A percentile compares a stretch with the other conserved stretches of the same genome.
These are phyloP conservation scores for Ilex aquifolium DNA, from an alignment of 257 asterid genomes.

Conservation along the genomic window DNA sequence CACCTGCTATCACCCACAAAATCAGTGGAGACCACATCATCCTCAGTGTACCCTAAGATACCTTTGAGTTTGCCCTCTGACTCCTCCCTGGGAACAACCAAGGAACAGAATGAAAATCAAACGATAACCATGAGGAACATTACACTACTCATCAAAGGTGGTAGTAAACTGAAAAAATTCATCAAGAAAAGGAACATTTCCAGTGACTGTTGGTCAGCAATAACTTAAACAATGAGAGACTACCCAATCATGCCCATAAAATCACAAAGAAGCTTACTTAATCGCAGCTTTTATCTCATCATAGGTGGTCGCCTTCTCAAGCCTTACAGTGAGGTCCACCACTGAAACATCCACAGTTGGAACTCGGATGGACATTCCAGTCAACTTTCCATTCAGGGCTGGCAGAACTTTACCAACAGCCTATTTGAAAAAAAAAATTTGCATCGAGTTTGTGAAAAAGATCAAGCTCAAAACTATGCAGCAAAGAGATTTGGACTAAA, in stretches of 20 bases:
- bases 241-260: not conserved
- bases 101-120: not conserved
- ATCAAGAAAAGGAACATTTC: not conserved
- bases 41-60: slow-evolving; percentile 70
- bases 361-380: slow-evolving; percentile 81
- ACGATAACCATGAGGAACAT: no score
- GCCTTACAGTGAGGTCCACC: slow-evolving; percentile 69
- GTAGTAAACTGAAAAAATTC: not conserved
- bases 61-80: slow-evolving; percentile 75
- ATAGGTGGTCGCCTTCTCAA: slow-evolving; percentile 60
- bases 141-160: not conserved
- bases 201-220: no score
- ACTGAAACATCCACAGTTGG: slow-evolving; percentile 82
- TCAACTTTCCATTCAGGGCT: slow-evolving; percentile 11
- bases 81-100: slow-evolving; percentile 43
- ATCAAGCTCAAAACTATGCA: no score
- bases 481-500: no score
- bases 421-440: slow-evolving; percentile 10
- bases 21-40: slow-evolving; percentile 71
- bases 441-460: no score
- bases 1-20: slow-evolving; percentile 66
- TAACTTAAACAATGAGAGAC: not conserved
- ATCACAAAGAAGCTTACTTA: slow-evolving; percentile 32
- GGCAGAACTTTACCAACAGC: slow-evolving; percentile 90
- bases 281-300: slow-evolving; percentile 67